phyloP scores from a whole-genome alignment of 345 rosid genomes.

The Eucalyptus shirleyi region DNA sequence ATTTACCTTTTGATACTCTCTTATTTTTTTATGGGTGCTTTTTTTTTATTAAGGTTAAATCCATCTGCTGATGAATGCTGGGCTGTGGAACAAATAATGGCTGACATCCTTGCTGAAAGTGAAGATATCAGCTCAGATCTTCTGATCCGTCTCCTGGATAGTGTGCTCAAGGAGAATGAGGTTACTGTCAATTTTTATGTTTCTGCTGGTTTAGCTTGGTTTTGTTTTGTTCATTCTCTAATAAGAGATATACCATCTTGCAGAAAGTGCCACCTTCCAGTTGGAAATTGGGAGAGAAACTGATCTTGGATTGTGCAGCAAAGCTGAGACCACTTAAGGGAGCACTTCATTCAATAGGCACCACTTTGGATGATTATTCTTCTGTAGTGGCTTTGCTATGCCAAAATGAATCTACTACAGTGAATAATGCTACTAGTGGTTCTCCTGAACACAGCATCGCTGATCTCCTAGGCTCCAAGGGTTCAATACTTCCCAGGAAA shows the following conservation, averaged over 20 bases:
- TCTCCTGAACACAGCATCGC: not conserved
- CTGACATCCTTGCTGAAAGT: conserved; percentile 38
- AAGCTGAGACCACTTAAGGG: conserved; percentile 51
- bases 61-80: not conserved
- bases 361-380: no score
- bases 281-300: conserved; percentile 35
- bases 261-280: conserved; percentile 39
- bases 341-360: no score
- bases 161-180: conserved; percentile 43
- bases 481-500: not conserved
- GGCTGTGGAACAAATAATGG: conserved; percentile 68
- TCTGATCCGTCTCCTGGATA: conserved; percentile 37
- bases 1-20: not conserved
- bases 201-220: not conserved
- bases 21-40: no score
- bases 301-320: conserved; percentile 30
- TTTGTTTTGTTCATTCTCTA: not conserved
- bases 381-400: no score
- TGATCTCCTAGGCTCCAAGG: not conserved
- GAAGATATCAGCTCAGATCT: conserved; percentile 40
- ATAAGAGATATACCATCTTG: not conserved
- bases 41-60: not conserved
- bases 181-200: not conserved
- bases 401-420: no score
- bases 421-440: no score